phyloP scores from a whole-genome alignment of 2,329 filamentous ascomycete genomes.

The Colletotrichum spinosum region DNA sequence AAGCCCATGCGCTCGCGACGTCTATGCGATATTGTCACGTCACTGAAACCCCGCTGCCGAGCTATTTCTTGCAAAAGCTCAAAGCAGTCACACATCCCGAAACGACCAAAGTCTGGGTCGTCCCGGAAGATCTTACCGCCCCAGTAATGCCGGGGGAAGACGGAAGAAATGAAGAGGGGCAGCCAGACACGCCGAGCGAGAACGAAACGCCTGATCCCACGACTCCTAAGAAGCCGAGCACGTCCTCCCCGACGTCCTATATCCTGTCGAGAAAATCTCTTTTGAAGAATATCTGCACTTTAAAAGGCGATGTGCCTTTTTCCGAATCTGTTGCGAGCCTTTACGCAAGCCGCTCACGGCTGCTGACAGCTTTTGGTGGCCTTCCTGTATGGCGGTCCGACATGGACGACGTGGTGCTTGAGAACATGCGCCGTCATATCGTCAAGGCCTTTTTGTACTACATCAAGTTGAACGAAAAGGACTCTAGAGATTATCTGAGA shows the following conservation, averaged over 20 bases:
- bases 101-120: conserved; percentile 65
- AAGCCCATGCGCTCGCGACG: conserved; percentile 72
- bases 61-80: conserved; percentile 73
- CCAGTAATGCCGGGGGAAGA: neutral
- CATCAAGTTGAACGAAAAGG: conserved; percentile 43
- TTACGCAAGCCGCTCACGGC: conserved; percentile 18
- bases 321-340: conserved; percentile 30
- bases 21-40: conserved; percentile 68
- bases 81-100: conserved; percentile 66
- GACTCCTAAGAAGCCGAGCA: neutral
- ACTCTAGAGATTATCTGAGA: conserved; percentile 53
- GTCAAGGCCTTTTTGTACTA: conserved; percentile 59
- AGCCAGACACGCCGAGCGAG: neutral
- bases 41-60: conserved; percentile 63
- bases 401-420: conserved; percentile 66
- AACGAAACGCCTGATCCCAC: neutral
- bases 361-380: conserved; percentile 17
- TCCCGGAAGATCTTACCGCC: conserved; percentile 53
- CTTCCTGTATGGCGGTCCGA: conserved; percentile 60
- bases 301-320: conserved; percentile 10
- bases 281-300: conserved; percentile 39
- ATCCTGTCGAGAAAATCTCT: conserved; percentile 35
- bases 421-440: conserved; percentile 60
- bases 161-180: neutral
- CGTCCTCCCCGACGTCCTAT: conserved; percentile 1